A percentile compares a stretch with the other conserved stretches of the same genome.
Conservation (phyloP, 177 flowering plant species). For the Vitis hybrid region DNA sequence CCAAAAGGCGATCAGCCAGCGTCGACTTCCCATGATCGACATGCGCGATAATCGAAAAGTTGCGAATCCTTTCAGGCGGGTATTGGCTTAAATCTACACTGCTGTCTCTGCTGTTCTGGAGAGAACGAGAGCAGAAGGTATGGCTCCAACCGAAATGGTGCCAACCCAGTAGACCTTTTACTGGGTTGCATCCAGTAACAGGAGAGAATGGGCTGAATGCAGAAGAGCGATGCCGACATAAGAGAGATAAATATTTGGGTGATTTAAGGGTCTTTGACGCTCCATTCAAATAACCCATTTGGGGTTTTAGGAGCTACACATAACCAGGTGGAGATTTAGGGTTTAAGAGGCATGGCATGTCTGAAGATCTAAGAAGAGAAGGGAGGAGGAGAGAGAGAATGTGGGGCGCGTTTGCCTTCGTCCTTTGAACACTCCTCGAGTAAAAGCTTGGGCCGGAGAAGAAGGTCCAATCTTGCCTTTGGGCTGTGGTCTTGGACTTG, state of each 20-base stretch:
- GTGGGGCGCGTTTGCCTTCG: too few species aligned
- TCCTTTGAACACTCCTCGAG: too few species aligned
- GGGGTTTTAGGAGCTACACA: constrained; percentile 8
- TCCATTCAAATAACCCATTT: constrained; percentile 45
- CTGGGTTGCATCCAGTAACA: constrained; percentile 1
- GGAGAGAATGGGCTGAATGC: constrained; percentile 14
- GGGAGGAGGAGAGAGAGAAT: too few species aligned
- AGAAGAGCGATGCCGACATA: not conserved
- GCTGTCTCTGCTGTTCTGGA: constrained; percentile 31
- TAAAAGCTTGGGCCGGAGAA: too few species aligned
- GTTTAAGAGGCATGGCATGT: too few species aligned
- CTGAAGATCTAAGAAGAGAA: too few species aligned
- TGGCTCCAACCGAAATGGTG: constrained; percentile 16
- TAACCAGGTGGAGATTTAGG: too few species aligned
- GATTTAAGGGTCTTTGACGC: constrained; percentile 37
- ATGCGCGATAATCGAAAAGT: constrained; percentile 95
- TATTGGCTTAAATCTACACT: constrained; percentile 63
- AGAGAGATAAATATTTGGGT: constrained; percentile 7
- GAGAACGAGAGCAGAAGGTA: constrained; percentile 43
- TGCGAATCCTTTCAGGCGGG: constrained; percentile 78
- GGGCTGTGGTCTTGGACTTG: too few species aligned
- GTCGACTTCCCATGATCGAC: constrained; percentile 98
- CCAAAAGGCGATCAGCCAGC: constrained; percentile 88
- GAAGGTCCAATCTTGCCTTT: too few species aligned
- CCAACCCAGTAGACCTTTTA: not conserved